A percentile compares a stretch with the other conserved stretches of the same genome.
phyloP scores from a whole-genome alignment of 805 yeast genomes.

The Metschnikowia vanudenii region DNA sequence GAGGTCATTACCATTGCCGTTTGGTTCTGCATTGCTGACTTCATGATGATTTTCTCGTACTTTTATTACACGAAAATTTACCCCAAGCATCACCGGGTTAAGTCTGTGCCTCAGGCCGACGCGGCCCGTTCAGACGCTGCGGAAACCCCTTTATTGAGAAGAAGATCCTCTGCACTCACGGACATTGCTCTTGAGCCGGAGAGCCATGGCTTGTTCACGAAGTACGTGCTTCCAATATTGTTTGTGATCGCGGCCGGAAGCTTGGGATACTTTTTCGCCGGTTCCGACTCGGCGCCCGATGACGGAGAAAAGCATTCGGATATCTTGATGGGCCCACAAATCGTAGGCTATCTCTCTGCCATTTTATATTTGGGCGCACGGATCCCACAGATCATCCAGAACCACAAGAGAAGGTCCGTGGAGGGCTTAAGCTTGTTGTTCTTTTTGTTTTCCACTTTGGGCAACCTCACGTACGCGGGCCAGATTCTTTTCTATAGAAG shows the following conservation, averaged over 20 bases:
- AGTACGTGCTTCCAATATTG: conserved; percentile 55
- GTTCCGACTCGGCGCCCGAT: conserved; percentile 21
- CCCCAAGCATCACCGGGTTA: conserved; percentile 33
- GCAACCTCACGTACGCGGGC: conserved; percentile 72
- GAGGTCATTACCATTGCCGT: conserved; percentile 67
- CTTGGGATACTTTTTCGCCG: conserved; percentile 55
- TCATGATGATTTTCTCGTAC: conserved; percentile 55
- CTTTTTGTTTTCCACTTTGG: conserved; percentile 70
- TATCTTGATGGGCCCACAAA: conserved; percentile 56
- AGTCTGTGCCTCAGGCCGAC: background rate
- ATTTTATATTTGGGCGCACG: conserved; percentile 63
- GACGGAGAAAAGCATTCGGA: conserved; percentile 24
- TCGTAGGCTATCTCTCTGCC: conserved; percentile 71
- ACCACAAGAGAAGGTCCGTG: conserved; percentile 73
- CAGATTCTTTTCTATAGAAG: conserved; percentile 66
- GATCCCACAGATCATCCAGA: conserved; percentile 82
- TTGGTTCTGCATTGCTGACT: conserved; percentile 77
- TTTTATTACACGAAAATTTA: conserved; percentile 52
- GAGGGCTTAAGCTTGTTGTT: conserved; percentile 83
- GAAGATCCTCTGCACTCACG: conserved; percentile 53
- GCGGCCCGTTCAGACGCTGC: conserved; percentile 9
- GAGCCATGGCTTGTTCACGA: conserved; percentile 45
- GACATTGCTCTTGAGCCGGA: conserved; percentile 48
- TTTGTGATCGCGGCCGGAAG: conserved; percentile 64
- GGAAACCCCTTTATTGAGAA: conserved; percentile 41